phyloP scores from a whole-genome alignment of 2,329 filamentous ascomycete species.

The Beauveria varroae region DNA sequence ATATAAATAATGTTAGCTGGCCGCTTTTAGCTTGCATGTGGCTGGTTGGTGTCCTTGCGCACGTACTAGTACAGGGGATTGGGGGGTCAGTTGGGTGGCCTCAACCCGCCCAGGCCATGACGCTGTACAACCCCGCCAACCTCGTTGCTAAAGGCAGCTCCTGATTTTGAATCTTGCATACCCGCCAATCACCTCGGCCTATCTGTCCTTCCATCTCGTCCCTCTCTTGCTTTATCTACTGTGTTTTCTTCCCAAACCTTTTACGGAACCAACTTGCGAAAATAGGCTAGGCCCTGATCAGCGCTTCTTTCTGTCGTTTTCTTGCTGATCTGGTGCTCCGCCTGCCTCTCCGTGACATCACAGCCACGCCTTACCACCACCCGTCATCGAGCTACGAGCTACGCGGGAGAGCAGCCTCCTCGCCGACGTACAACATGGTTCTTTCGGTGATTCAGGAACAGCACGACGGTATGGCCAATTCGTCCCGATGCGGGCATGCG shows the following conservation, averaged over 20 bases:
- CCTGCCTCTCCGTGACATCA: conserved; percentile 1
- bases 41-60: neutral
- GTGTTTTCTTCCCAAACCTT: neutral
- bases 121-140: conserved; percentile 3
- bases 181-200: conserved; percentile 5
- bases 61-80: neutral
- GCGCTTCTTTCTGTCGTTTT: neutral
- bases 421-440: conserved; percentile 55
- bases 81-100: too few relatives aligned
- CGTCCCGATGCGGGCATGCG: neutral
- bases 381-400: neutral
- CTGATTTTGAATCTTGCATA: conserved; percentile 10
- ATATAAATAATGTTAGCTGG: neutral
- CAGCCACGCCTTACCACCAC: neutral
- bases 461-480: conserved; percentile 36
- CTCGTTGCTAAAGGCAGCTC: neutral
- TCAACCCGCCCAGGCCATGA: neutral
- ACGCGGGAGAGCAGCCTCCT: conserved; percentile 1
- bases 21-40: neutral
- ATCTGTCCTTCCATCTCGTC: neutral
- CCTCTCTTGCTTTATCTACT: neutral
- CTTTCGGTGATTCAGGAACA: conserved; percentile 80
- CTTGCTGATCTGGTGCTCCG: neutral
- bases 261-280: neutral
- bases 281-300: neutral